phyloP scores from a whole-genome alignment of 441 rosid species.

The Daphne laureola region DNA sequence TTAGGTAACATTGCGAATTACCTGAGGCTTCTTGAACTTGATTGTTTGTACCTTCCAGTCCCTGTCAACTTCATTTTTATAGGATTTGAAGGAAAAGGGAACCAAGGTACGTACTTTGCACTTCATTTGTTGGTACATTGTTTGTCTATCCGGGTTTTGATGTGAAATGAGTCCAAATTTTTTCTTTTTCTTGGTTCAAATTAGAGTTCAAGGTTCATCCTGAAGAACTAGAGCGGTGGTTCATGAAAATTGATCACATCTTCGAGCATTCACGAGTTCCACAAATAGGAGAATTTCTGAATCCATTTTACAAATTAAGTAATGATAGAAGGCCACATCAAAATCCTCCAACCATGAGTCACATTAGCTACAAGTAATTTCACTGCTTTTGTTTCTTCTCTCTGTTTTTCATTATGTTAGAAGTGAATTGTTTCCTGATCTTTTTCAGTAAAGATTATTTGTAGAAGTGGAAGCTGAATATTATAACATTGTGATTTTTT shows the following conservation, averaged over 20 bases:
- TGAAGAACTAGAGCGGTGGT: constrained; percentile 97
- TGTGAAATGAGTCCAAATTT: background rate
- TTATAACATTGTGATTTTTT: constrained; percentile 13
- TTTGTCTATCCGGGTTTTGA: constrained; percentile 6
- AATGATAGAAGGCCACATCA: constrained; percentile 52
- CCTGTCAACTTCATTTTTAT: constrained; percentile 94
- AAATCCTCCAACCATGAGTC: constrained; percentile 82
- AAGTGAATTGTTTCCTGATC: constrained; percentile 9
- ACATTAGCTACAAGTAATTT: constrained; percentile 78
- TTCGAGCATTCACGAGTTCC: constrained; percentile 90
- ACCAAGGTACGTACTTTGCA: constrained; percentile 52
- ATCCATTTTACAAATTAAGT: constrained; percentile 65
- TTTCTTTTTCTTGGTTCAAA: constrained; percentile 1
- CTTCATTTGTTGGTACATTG: constrained; percentile 1
- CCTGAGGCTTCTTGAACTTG: constrained; percentile 81
- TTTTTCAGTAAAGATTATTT: constrained; percentile 8
- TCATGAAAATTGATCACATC: constrained; percentile 82
- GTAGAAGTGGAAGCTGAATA: background rate
- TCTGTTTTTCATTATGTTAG: constrained; percentile 6
- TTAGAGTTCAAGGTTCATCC: constrained; percentile 76
- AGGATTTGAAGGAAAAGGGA: constrained; percentile 97
- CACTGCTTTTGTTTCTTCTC: constrained; percentile 7
- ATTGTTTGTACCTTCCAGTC: constrained; percentile 78
- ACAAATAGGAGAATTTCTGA: constrained; percentile 62
- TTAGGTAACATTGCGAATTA: constrained; percentile 85